Evolutionary conservation across 2,329 filamentous ascomycete species (phyloP), one percentile per base, ranked within the genome.

Genomic region (Exophiala aquamarina): DNA sequence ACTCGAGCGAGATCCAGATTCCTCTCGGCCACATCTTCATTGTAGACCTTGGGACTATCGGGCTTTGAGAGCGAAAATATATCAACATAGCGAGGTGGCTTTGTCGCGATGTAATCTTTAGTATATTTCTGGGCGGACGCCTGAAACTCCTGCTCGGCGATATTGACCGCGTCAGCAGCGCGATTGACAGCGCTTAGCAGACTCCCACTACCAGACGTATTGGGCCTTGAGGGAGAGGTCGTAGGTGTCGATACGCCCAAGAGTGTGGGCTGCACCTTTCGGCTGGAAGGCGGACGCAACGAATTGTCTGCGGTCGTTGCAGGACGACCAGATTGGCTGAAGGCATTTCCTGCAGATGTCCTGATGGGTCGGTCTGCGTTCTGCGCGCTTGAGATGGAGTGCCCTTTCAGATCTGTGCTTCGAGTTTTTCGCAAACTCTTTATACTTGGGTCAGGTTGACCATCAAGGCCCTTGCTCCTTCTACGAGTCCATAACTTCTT

Each of bases 21-120:
- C 19, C 53, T 41, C 39, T 53, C 49, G 7, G 55, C 53, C 17
- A 58, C 43, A 37, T 59, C 55, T 39, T 59, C 57, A 43, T 59
- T 58, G 44, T 55, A 56, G 18, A 39, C 39, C 7, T n/a, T 33
- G 4, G 45, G 40, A 11, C 39, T 36, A 18, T 38, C 38, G 3
- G 52, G 37, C 14, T 31, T 54, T 18, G 52, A 46, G 29, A 55
- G 39, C 14, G 53, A 46, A 33, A 58, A 58, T 14, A 59, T 58
- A 44, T 59, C 57, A 23, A 58, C 31, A 33, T 54, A 56, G 8
- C 51, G 50, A 36, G 53, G 49, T 11, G 39, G 28, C 35, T 56
- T 54, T 20, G 33, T 41, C 15, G 38, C 32, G 20, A 41, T 20
- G 29, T 52, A 21, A 31, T 36, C 32, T 35, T 38, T 49, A 4